Evolutionary conservation across 805 yeast species (phyloP), one percentile per base, ranked within the genome.

Genomic region (Wickerhamia fluorescens): DNA sequence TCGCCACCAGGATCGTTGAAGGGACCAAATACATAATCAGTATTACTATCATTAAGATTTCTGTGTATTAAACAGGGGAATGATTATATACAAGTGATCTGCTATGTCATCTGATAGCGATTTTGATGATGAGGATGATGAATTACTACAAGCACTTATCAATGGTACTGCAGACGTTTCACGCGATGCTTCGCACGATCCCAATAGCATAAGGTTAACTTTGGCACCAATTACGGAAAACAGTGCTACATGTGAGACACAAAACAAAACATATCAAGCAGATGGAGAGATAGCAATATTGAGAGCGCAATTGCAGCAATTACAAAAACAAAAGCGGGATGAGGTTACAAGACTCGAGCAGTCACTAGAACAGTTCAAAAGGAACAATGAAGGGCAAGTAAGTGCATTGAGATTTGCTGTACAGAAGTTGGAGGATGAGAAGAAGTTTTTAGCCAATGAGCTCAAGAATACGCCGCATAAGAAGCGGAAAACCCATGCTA

Each of bases 251-350:
- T n/a, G n/a, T n/a, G n/a, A n/a, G n/a, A 27, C 51, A 31, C 46
- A 46, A 42, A 39, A 44, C 32, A 36, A 45, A 29, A 25, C 75
- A n/a, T 63, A 60, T 31, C 56, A 66, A 20, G 79, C 84, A 4
- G 72, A 71, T 31, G 96, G 96, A 3, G 95, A 88, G 45, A 76
- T 83, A 20, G 77, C 92, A 9, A 77, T 87, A 20, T 60, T 88
- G 11, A 61, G 94, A 31, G 73, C 78, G 7, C 84, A 77, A 41
- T 55, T 82, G 13, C 56, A 66, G 13, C 66, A 68, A 23, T 36
- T 71, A 3, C 71, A 68, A 28, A 46, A 45, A 15, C 61, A 57
- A 27, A 57, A 57, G 23, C 56, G 56, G 5, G 52, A 50, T 2
- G 76, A 71, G 37, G 44, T 58, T 15, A 34, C 34, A 20, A 27